phyloP scores from a whole-genome alignment of 2,329 filamentous ascomycete genomes.

The Leptosphaerulina australis region DNA sequence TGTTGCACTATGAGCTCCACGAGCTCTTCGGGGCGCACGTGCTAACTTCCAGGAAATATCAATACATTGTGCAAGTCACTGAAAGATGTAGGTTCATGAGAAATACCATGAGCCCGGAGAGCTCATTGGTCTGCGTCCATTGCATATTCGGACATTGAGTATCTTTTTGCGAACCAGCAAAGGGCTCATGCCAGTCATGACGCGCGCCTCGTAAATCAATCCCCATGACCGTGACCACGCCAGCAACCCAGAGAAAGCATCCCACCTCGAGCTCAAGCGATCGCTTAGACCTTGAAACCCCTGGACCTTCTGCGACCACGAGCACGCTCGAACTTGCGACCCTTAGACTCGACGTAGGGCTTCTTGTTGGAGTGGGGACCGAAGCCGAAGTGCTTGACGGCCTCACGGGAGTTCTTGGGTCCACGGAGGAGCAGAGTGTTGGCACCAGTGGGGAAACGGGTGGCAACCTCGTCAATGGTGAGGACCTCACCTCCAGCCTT shows the following conservation, averaged over 20 bases:
- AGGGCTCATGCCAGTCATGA: constrained; percentile 45
- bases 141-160: constrained; percentile 45
- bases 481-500: constrained; percentile 94
- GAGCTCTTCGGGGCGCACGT: not conserved
- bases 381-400: constrained; percentile 98
- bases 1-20: not conserved
- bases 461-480: constrained; percentile 96
- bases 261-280: constrained; percentile 32
- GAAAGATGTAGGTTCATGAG: constrained; percentile 29
- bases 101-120: constrained; percentile 42
- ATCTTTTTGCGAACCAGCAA: constrained; percentile 46
- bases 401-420: constrained; percentile 97
- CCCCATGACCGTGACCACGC: constrained; percentile 47
- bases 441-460: constrained; percentile 91
- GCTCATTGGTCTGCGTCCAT: constrained; percentile 43
- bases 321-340: constrained; percentile 98
- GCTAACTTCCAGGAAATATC: not conserved
- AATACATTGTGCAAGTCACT: constrained; percentile 7
- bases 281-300: constrained; percentile 98
- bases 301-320: constrained; percentile 98
- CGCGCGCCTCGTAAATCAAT: constrained; percentile 45
- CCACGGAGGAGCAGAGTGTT: constrained; percentile 98
- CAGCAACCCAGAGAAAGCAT: constrained; percentile 48
- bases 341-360: constrained; percentile 97
- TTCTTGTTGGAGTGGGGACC: constrained; percentile 99